phyloP scores from a whole-genome alignment of 495 filamentous ascomycete genomes.

The Penicillium verhagenii region DNA sequence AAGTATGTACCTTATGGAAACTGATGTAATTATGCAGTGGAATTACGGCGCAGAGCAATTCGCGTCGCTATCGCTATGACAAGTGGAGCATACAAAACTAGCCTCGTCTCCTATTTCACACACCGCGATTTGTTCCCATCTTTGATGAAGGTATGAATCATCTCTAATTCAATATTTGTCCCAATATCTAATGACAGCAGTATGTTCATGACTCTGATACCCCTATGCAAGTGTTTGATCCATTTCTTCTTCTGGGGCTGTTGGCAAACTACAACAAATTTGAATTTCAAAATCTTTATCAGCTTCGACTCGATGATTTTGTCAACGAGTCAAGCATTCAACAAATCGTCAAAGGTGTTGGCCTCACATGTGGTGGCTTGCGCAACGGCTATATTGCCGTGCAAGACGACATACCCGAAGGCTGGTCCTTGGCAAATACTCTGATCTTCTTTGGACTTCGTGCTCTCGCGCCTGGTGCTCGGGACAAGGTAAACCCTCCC shows the following conservation, averaged over 20 bases:
- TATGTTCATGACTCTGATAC: constrained; percentile 80
- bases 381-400: constrained; percentile 82
- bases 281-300: constrained; percentile 96
- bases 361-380: constrained; percentile 60
- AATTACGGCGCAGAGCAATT: constrained; percentile 75
- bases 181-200: constrained; percentile 42
- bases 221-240: constrained; percentile 59
- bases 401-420: constrained; percentile 88
- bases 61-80: constrained; percentile 77
- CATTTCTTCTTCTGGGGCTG: constrained; percentile 83
- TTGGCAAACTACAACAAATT: constrained; percentile 99
- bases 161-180: background rate
- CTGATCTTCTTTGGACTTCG: constrained; percentile 84
- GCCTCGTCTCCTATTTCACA: constrained; percentile 89
- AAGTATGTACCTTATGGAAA: background rate
- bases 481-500: constrained; percentile 50
- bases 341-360: constrained; percentile 75
- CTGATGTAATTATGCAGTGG: constrained; percentile 46
- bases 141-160: constrained; percentile 76
- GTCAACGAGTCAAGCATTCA: constrained; percentile 87
- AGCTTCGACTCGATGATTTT: constrained; percentile 93
- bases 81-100: constrained; percentile 93
- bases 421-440: constrained; percentile 79
- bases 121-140: constrained; percentile 92
- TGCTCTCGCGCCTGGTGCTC: constrained; percentile 66